Conservation (phyloP, 345 rosid species). For the Melaleuca quinquenervia region DNA sequence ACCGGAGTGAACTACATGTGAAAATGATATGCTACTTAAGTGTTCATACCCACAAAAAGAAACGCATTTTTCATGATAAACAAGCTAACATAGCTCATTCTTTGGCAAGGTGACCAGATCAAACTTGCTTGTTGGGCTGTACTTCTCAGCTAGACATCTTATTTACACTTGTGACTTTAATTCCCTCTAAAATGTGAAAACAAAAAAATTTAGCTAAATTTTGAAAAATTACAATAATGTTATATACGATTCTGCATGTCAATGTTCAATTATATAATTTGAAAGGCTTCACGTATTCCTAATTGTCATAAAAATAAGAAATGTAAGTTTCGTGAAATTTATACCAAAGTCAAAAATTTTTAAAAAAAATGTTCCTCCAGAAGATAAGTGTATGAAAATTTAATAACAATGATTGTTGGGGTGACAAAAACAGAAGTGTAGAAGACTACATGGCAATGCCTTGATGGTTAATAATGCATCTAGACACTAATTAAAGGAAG, state of each 20-base stretch:
- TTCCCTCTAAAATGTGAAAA: not conserved
- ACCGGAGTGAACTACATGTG: not conserved
- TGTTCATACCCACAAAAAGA: not conserved
- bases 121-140: not conserved
- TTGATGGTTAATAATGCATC: not conserved
- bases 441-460: not conserved
- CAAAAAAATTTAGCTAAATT: not conserved
- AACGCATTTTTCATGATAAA: not conserved
- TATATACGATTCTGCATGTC: not conserved
- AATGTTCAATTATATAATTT: not conserved
- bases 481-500: constrained; percentile 16
- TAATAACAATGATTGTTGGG: not conserved
- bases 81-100: not conserved
- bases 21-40: not conserved
- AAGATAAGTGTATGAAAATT: not conserved
- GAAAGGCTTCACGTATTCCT: not conserved
- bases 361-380: not conserved
- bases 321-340: not conserved
- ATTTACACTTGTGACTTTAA: not conserved
- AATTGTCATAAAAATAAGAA: not conserved
- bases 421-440: not conserved
- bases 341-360: not conserved
- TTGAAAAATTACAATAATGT: not conserved
- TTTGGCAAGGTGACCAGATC: not conserved
- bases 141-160: not conserved